Evolutionary conservation across 129 eudicot genomes (phyloP), one percentile per base, ranked within the genome.

Genomic region (Sambucus nigra): DNA sequence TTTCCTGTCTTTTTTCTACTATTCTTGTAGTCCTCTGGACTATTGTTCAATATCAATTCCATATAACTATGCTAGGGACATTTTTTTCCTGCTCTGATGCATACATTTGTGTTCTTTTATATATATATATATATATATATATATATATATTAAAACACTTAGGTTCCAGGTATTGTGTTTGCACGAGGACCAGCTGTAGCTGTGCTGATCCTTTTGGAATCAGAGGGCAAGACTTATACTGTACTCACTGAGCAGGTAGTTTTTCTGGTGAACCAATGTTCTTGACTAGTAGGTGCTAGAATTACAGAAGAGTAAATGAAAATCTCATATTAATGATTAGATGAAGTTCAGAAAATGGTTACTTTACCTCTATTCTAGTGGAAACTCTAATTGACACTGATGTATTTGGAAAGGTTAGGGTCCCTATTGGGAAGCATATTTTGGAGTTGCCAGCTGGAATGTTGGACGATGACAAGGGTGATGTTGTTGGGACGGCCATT

Each of bases 181-280:
- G 95, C 99, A 51, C 77, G 99, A 68, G 96, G 99, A 47, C 99
- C 99, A 47, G 96, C 99, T 64, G 99, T 86, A 69, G 91, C 99
- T 35, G 94, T 92, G 66, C 70, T 92, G 48, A 86, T 92, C 49
- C 96, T 92, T 41, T 62, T 92, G 74, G 84, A 82, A 6, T 92
- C 91, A 0, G 87, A 83, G 56, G 92, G 96, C 41, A 80, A 78
- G 76, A 82, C 96, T 18, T 92, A 79, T 72, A 76, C 91, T n/a
- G 94, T 92, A 69, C 91, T 92, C 57, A 86, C 96, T 3, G 94
- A 92, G 44, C 99, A 92, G 89, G 99, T 91, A 65, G 35, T 55
- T 31, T 20, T 52, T 64, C 38, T 24, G 22, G 39, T 59, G 27
- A 29, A 44, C 46, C 35, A 48, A 16, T 42, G 35, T 57, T 60